Base-by-base conservation (phyloP, 306 rosid genomes). In the Medicago arabica region DNA sequence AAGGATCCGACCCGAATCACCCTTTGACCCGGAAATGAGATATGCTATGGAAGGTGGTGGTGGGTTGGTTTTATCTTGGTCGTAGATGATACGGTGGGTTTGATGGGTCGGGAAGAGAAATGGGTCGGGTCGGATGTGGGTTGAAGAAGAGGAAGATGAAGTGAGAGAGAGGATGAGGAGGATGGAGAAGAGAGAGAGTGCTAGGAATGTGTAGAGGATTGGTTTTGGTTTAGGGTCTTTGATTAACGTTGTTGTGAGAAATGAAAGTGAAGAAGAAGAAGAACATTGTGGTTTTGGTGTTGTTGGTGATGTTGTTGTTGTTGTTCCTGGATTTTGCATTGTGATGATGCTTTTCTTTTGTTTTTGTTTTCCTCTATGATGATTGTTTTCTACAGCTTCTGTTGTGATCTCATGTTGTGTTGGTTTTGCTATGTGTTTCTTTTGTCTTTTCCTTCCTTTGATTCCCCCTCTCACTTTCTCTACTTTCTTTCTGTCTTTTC, bases 11-110 rank as follows among this genome's bases (percentile, higher is more conserved):
- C 54, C 74, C 36, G 80, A 71, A 57, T 94, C 92, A 5, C 87
- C 89, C 1, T 44, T 75, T 7, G 97, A 91, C 12, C 97, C 96
- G 54, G 96, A 83, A 2, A 92, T 69, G 72, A 92, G 96, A 72
- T 88, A 92, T 0, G 97, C 97, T 5, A 90, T 54, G 60, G 97
- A 81, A 12, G 97, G 96, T 16, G 99, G 91, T 2, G 84, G 68
- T 6, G 86, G 83, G 16, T 79, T 25, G 78, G 84, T 59, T 77
- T 75, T 50, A 77, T 47, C 59, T 28, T 50, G 44, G 69, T 75
- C 70, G 75, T 74, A 82, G 82, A 86, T 70, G 68, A 87, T 62
- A 63, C 82, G 84, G 60, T 86, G 87, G 69, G 86, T 59, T 70
- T 86, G 85, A 19, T 69, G 82, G 75, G 85, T 59, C 0, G 99